phyloP scores from a whole-genome alignment of 75 land plant species.

The Larix kaempferi region DNA sequence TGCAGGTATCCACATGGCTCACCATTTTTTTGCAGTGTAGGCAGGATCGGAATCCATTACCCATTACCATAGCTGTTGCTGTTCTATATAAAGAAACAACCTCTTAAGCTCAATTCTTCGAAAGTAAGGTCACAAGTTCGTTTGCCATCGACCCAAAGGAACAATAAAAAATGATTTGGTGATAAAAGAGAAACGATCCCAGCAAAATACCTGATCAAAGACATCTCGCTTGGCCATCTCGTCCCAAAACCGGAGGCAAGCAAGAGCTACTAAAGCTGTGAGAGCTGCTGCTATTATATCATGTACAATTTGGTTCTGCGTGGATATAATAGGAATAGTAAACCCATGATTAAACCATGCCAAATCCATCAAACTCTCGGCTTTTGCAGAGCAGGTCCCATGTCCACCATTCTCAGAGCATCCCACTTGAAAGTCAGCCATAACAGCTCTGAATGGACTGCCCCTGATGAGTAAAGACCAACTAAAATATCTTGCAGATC shows the following conservation, averaged over 20 bases:
- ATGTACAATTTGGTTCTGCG: constrained; percentile 1
- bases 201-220: constrained; percentile 56
- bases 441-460: neutral
- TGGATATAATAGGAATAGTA: neutral
- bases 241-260: constrained; percentile 56
- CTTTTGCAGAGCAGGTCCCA: neutral
- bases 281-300: constrained; percentile 42
- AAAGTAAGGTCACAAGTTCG: too few species aligned
- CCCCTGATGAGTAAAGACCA: neutral
- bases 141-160: neutral
- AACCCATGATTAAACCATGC: neutral
- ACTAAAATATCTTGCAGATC: neutral
- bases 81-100: too few species aligned
- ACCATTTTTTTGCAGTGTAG: too few species aligned
- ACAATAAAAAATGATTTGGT: neutral
- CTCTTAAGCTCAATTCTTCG: too few species aligned
- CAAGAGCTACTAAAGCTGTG: constrained; percentile 46
- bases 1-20: too few species aligned
- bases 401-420: neutral
- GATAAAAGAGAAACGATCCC: neutral
- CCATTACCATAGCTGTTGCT: too few species aligned
- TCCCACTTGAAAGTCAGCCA: neutral
- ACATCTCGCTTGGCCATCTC: constrained; percentile 64
- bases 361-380: neutral
- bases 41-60: too few species aligned